Percentiles rank a stretch among this genome's conserved stretches.
phyloP scores from a whole-genome alignment of 2,329 filamentous ascomycete genomes.

The Pyrenochaeta sp. region DNA sequence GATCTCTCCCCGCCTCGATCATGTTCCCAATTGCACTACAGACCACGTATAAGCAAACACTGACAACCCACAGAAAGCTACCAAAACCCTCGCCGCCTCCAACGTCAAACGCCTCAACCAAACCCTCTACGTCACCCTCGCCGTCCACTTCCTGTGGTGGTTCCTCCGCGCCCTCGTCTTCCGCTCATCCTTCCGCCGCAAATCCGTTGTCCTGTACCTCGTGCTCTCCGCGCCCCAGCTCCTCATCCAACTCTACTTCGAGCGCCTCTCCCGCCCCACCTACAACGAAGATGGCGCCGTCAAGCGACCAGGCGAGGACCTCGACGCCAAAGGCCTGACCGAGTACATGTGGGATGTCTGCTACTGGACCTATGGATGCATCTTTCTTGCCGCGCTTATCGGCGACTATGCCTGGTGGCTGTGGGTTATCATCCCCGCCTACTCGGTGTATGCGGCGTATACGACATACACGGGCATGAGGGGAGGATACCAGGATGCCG shows the following conservation, averaged over 20 bases:
- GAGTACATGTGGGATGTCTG: constrained; percentile 98
- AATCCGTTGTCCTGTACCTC: constrained; percentile 69
- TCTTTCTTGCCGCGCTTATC: constrained; percentile 74
- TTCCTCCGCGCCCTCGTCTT: constrained; percentile 71
- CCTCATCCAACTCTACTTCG: constrained; percentile 83
- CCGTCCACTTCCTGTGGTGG: constrained; percentile 77
- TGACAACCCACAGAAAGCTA: constrained; percentile 53
- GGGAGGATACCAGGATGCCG: constrained; percentile 52
- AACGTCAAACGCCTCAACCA: constrained; percentile 80
- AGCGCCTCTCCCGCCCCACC: constrained; percentile 80
- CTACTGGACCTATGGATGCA: constrained; percentile 89
- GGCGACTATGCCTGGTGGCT: constrained; percentile 82
- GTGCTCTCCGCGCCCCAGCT: constrained; percentile 77
- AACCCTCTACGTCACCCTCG: constrained; percentile 78
- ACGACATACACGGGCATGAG: constrained; percentile 56
- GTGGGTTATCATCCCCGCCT: constrained; percentile 59
- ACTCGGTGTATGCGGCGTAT: constrained; percentile 55
- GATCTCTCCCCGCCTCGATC: too few species aligned
- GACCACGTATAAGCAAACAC: neutral
- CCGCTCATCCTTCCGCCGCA: constrained; percentile 63
- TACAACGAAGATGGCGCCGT: constrained; percentile 70
- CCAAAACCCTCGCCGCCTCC: constrained; percentile 73
- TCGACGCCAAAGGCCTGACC: constrained; percentile 85
- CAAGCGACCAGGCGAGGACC: constrained; percentile 81
- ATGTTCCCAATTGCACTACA: neutral